phyloP scores from a whole-genome alignment of 1,139 yeast species.

The Candida glucosophila region DNA sequence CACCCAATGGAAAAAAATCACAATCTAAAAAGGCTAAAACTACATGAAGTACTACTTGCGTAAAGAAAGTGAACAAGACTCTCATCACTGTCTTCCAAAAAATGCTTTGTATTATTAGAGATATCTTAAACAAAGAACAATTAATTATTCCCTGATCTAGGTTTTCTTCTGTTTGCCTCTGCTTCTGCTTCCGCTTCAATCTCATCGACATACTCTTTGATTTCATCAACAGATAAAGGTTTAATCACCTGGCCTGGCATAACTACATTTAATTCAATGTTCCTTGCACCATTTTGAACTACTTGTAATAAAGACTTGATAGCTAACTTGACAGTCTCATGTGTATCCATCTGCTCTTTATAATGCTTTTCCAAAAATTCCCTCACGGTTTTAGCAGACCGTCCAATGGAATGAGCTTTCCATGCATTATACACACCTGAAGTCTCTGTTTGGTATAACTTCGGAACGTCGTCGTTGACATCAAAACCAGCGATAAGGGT shows the following conservation, averaged over 20 bases:
- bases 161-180: too few species aligned
- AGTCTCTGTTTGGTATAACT: constrained; percentile 91
- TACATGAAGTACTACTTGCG: constrained; percentile 1
- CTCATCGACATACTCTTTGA: constrained; percentile 47
- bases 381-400: constrained; percentile 89
- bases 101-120: too few species aligned
- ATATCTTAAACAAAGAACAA: too few species aligned
- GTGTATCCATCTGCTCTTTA: constrained; percentile 57
- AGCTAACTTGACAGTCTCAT: constrained; percentile 72
- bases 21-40: too few species aligned
- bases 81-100: too few species aligned
- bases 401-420: constrained; percentile 97
- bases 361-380: constrained; percentile 92
- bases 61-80: too few species aligned
- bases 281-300: constrained; percentile 95
- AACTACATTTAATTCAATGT: constrained; percentile 87
- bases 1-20: neutral
- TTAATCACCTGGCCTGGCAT: constrained; percentile 52
- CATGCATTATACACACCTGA: constrained; percentile 98
- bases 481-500: constrained; percentile 95
- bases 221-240: constrained; percentile 59
- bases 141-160: too few species aligned
- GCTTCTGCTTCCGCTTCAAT: constrained; percentile 89
- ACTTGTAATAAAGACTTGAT: constrained; percentile 87
- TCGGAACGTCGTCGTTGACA: constrained; percentile 71